Evolutionary conservation across 768 basidiomycete genomes (phyloP), one percentile per base, ranked within the genome.

Genomic region (Agaricus subrufescens): DNA sequence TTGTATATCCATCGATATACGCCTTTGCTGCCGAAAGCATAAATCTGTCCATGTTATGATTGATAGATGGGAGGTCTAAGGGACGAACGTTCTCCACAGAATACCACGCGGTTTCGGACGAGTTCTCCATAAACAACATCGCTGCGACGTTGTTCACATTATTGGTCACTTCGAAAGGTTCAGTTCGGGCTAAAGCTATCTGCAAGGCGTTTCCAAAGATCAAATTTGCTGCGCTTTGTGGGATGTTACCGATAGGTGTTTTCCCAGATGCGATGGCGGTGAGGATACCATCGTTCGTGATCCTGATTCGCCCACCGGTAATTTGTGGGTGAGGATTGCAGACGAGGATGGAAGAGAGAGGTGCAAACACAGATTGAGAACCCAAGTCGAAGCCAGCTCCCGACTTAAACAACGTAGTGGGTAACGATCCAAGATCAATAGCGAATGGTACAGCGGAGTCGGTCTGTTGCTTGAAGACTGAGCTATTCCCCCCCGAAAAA

Each of bases 71-170:
- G 19, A n/a, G 45, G 51, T 10, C 42, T 34, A 11, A 52, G 23
- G 6, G 29, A 34, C 4, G 19, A 25, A 58, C 30, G 39, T 58
- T 52, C 12, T 23, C 38, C 25, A 40, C 51, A 12, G 6, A 30
- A 27, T 47, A 37, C 50, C 50, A 49, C 31, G 46, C 57, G 27
- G 47, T 34, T 19, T 19, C 19, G 15, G 51, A 52, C 5, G 46
- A 42, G 42, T 58, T 53, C 3, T 43, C 25, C 50, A 49, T 48
- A 42, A 58, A 58, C 51, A 58, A 38, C 15, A 43, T 29, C 4
- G 57, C n/a, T 29, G 37, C 51, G 25, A 58, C 50, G 46, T 58
- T 50, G 30, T 53, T 58, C 7, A 58, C 31, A 10, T 47, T n/a
- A 14, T 49, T 52, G 27, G 43, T 42, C 2, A 53, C n/a, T 10